Conservation (phyloP, 2,329 filamentous ascomycete species). For the Alternaria hordeiaustralica region DNA sequence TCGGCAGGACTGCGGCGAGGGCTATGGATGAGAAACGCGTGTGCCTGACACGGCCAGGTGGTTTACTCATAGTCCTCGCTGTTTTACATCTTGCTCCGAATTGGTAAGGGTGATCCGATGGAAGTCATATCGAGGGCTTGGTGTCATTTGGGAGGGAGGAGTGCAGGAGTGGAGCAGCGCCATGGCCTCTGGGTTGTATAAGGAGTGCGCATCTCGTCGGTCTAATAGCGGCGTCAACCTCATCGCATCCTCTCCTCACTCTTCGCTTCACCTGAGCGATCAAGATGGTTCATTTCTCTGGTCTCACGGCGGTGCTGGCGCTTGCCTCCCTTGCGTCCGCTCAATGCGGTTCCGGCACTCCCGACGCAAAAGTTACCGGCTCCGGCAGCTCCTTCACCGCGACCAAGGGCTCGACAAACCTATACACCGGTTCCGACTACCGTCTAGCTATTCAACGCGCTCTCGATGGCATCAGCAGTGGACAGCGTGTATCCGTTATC, state of each 20-base stretch:
- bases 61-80: background rate
- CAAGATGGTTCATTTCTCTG: conserved; percentile 47
- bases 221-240: background rate
- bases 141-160: background rate
- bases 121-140: background rate
- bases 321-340: conserved; percentile 49
- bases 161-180: background rate
- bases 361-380: conserved; percentile 57
- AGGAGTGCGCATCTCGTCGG: background rate
- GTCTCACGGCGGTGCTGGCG: conserved; percentile 53
- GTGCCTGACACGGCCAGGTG: background rate
- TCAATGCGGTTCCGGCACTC: conserved; percentile 58
- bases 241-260: background rate
- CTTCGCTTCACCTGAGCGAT: background rate
- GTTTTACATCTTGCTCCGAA: background rate
- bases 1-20: background rate
- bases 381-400: conserved; percentile 56
- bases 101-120: background rate
- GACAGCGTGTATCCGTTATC: conserved; percentile 62
- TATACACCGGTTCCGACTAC: conserved; percentile 64
- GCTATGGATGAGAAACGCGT: background rate
- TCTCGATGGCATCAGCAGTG: conserved; percentile 58
- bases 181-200: background rate
- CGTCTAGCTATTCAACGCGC: conserved; percentile 62
- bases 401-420: conserved; percentile 51